Base-by-base conservation (phyloP, 2,329 filamentous ascomycete species). In the Hypomyces rosellus region DNA sequence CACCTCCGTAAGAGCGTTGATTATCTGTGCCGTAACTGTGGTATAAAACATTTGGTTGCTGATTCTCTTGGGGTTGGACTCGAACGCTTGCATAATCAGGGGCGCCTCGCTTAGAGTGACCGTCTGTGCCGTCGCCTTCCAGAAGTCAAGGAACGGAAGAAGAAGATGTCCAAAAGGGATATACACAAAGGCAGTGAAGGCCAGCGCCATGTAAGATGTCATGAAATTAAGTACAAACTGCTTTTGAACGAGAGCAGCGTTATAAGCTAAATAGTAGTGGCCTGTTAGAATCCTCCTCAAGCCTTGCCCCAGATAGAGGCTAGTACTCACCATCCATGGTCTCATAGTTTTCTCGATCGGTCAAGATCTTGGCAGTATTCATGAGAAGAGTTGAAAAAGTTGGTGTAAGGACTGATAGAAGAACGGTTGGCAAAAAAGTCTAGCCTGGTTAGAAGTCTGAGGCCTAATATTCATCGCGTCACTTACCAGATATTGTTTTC, bases 151-250 rank as follows among this genome's bases (percentile, higher is more conserved):
- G 63, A 95, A 87, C 0, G 93, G 92, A 0, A 93, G 82, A 11
- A 99, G 81, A 42, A 89, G 69, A 53, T 84, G 82, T 13, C 89
- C 92, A 60, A 97, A 97, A 0, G 92, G 92, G 16, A 96, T 88
- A 61, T 96, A 97, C 55, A 96, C 83, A 59, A 96, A 97, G 0
- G 91, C 89, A 0, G 91, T 96, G 15, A 97, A 78, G 63, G 95
- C 85, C n/a, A 95, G 85, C 1, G 89, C 88, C 47, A 95, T 82
- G 65, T 96, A 97, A 0, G 91, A 95, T 5, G 90, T 95, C 69
- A 97, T 92, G 69, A 96, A 96, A 73, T 96, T 95, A 62, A 97
- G 81, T 13, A 97, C 84, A 62, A 99, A 97, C 34, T 95, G 86
- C 74, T 99, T 99, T 52, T 88, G 84, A 0, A 93, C 89, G 63